Evolutionary conservation across 305 asterid genomes (phyloP), one percentile per base, ranked within the genome.

Genomic region (Fraxinus dipetala): DNA sequence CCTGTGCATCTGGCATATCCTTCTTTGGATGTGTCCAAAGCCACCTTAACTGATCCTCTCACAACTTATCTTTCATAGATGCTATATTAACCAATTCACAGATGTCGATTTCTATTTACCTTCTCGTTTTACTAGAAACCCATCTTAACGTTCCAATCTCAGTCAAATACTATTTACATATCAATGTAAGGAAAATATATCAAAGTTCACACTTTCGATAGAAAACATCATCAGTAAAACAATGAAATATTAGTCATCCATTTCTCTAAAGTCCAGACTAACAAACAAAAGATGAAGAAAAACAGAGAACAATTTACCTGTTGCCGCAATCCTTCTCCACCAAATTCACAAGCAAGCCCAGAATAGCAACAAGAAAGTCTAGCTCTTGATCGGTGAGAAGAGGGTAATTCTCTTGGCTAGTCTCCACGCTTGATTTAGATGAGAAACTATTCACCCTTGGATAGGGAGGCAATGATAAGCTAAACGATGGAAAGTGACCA

Each of bases 311-410:
- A 35, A 78, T 61, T 81, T 81, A 96, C 99, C 99, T 89, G 86
- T 94, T 96, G 70, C 82, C 77, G 56, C 91, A 84, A 82, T 94
- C 98, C 91, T 96, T 96, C 89, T 96, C 99, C 20, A 96, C 97
- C 91, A 96, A 89, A 90, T 96, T 96, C 89, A 96, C 99, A 72
- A 96, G 98, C 88, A 94, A 89, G 14, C 99, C 98, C 88, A 96
- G 85, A 86, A 96, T 91, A 80, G 98, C 95, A 85, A 96, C 98
- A 80, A 96, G 99, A 87, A 94, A 89, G 86, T 96, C 97, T 76
- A 92, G 87, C 86, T 96, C 97, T 82, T 91, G 95, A 86, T 94
- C 99, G 76, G 90, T 87, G 76, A 94, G 92, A 83, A 67, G 84
- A 36, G 82, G 76, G 80, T 84, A 89, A 69, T 84, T 90, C 83